Evolutionary conservation across 352 stramenopile species (phyloP).

Genomic region (Saprolegnia diclina): DNA sequence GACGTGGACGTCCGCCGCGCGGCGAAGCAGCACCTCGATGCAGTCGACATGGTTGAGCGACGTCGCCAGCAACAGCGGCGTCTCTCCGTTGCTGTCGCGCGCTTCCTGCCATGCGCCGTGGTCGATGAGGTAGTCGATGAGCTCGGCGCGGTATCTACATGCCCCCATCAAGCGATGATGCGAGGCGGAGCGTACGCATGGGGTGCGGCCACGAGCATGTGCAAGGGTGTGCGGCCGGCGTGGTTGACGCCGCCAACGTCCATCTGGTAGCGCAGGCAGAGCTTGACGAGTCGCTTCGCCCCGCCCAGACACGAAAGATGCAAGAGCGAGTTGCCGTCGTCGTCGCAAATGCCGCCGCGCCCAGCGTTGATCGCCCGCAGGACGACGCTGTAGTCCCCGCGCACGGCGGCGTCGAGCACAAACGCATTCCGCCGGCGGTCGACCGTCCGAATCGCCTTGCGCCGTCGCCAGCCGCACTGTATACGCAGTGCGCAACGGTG

Average conservation of each 20-base stretch:
- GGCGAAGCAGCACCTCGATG: constrained; percentile 62
- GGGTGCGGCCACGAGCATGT: constrained; percentile 51
- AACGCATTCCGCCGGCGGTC: constrained; percentile 40
- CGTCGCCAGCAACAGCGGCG: constrained; percentile 52
- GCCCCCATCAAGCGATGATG: background rate
- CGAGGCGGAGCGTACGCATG: constrained; percentile 9
- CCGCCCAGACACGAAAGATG: constrained; percentile 59
- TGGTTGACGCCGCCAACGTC: constrained; percentile 64
- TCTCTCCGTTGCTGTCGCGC: constrained; percentile 52
- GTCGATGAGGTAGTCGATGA: constrained; percentile 80
- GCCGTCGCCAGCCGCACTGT: constrained; percentile 53
- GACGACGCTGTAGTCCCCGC: constrained; percentile 66
- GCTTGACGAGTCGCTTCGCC: constrained; percentile 73
- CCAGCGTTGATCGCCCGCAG: constrained; percentile 47
- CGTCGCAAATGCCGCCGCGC: constrained; percentile 48
- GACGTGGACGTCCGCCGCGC: constrained; percentile 49
- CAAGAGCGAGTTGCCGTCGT: constrained; percentile 60
- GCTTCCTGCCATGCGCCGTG: constrained; percentile 78
- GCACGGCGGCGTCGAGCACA: constrained; percentile 62
- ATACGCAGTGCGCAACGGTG: constrained; percentile 32
- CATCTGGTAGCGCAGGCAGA: constrained; percentile 68
- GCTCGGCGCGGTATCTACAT: constrained; percentile 37
- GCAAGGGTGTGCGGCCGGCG: constrained; percentile 52
- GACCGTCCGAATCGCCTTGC: constrained; percentile 38
- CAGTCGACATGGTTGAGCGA: constrained; percentile 55